Percentiles rank a stretch among this genome's conserved stretches.
phyloP scores from a whole-genome alignment of 2,329 filamentous ascomycete species.

The Colletotrichum brevisporum region DNA sequence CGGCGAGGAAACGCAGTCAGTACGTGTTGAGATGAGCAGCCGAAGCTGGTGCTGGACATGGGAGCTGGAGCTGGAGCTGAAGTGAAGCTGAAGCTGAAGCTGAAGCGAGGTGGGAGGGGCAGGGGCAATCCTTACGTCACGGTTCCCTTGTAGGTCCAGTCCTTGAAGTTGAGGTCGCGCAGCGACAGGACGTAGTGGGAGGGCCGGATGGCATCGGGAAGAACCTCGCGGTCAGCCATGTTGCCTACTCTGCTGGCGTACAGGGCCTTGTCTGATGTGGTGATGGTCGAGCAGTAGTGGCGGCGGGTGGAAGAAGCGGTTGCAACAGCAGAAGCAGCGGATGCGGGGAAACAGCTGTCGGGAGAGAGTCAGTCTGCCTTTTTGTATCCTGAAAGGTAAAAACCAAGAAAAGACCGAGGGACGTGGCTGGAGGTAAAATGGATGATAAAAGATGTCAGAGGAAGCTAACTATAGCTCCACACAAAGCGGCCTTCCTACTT shows the following conservation, averaged over 20 bases:
- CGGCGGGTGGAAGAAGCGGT: conserved; percentile 8
- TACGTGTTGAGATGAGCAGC: background rate
- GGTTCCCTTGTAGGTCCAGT: conserved; percentile 84
- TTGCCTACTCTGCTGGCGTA: conserved; percentile 45
- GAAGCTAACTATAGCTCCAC: conserved; percentile 34
- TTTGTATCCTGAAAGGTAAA: background rate
- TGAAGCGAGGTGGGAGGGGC: conserved; percentile 24
- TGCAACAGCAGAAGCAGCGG: background rate
- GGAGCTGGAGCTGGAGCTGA: background rate
- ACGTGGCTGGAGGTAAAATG: conserved; percentile 1
- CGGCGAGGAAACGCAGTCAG: conserved; percentile 25
- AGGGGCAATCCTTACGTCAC: conserved; percentile 66
- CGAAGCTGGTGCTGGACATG: background rate
- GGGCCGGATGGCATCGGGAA: conserved; percentile 80
- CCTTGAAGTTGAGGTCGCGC: conserved; percentile 81
- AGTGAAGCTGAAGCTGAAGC: conserved; percentile 24
- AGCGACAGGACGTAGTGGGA: conserved; percentile 88
- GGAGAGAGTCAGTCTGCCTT: conserved; percentile 23
- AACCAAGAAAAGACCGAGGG: conserved; percentile 5
- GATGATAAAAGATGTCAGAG: conserved; percentile 10
- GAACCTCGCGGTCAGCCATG: conserved; percentile 74
- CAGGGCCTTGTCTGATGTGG: conserved; percentile 44
- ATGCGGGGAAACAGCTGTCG: conserved; percentile 30
- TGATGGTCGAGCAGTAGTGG: conserved; percentile 44
- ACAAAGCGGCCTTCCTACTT: conserved; percentile 38